Evolutionary conservation across 192 early-diverging fungal genomes (phyloP), one percentile per base, ranked within the genome.

Genomic region (Obelidium mucronatum): DNA sequence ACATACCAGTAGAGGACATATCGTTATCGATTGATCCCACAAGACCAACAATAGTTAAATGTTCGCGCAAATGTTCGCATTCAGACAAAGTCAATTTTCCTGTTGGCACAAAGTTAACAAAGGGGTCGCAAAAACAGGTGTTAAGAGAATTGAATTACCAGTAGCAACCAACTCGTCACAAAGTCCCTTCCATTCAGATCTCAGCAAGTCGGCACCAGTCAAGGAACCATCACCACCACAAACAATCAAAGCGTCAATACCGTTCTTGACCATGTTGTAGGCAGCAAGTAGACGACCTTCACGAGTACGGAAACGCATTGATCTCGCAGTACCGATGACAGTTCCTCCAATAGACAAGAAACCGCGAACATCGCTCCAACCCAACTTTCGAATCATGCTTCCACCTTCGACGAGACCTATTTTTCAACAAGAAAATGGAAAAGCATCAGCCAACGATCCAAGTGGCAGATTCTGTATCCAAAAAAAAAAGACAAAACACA

Each of bases 21-120:
- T 99, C 97, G 58, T 99, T 99, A 83, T 99, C 97, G 74, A 99
- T 99, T 2, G 94, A 95, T 8, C 97, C 96, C 15, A 99, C 97
- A 67, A 99, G 82, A 3, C 97, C 97, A 24, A 99, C 97, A 79
- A 99, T 97, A 51, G 92, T 96, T 73, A 99, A 87, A 39, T 87
- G 67, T 65, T 92, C 82, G 3, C 84, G 76, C 74, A 91, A 88
- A 22, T 80, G 78, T 13, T 80, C 76, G n/a, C 85, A 91, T 42
- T 93, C 89, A 15, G 87, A 88, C 19, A 71, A 35, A 0, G 82
- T 88, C 54, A 97, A 85, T 37, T 79, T 81, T 35, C 87, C 87
- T 22, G 70, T 13, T 19, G 11, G n/a, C n/a, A n/a, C n/a, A n/a
- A n/a, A n/a, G n/a, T n/a, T n/a, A n/a, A 59, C 19, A 73, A 67